phyloP scores from a whole-genome alignment of 148 eudicot genomes.

The Camellia sinensis region DNA sequence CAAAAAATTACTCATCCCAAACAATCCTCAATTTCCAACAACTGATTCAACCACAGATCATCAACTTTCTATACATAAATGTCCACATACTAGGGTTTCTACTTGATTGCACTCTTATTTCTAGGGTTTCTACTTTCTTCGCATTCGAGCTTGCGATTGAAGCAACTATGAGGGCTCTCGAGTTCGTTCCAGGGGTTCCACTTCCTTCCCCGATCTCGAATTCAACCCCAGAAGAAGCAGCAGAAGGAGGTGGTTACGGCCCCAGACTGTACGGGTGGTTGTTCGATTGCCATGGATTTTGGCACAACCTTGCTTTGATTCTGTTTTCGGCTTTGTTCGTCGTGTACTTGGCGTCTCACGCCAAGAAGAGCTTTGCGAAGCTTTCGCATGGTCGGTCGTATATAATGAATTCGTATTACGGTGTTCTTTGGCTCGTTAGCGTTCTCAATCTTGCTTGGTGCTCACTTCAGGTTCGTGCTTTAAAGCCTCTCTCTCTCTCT shows the following conservation, averaged over 20 bases:
- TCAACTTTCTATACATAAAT: not conserved
- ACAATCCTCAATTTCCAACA: not conserved
- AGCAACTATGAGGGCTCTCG: conserved; percentile 13
- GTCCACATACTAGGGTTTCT: not conserved
- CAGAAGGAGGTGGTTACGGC: conserved; percentile 14
- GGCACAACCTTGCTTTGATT: conserved; percentile 56
- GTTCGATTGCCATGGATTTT: conserved; percentile 59
- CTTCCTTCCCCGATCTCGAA: not conserved
- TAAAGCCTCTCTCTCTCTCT: not conserved
- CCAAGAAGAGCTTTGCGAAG: conserved; percentile 50
- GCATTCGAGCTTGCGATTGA: not conserved
- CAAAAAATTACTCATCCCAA: too few relatives aligned
- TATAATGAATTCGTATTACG: conserved; percentile 62
- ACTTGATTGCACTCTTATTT: not conserved
- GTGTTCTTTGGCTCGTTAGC: conserved; percentile 60
- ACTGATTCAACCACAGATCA: not conserved
- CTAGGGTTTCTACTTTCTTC: not conserved
- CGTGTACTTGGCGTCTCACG: conserved; percentile 52
- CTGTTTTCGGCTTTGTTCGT: conserved; percentile 51
- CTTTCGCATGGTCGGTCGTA: conserved; percentile 55
- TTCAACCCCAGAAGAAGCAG: conserved; percentile 15
- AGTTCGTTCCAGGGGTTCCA: not conserved
- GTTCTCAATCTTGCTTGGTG: conserved; percentile 75
- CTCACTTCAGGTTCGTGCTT: conserved; percentile 54
- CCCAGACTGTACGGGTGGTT: conserved; percentile 43